Evolutionary conservation across 139 green algal species (phyloP), one percentile per base, ranked within the genome.

Genomic region (Chlorella sorokiniana): DNA sequence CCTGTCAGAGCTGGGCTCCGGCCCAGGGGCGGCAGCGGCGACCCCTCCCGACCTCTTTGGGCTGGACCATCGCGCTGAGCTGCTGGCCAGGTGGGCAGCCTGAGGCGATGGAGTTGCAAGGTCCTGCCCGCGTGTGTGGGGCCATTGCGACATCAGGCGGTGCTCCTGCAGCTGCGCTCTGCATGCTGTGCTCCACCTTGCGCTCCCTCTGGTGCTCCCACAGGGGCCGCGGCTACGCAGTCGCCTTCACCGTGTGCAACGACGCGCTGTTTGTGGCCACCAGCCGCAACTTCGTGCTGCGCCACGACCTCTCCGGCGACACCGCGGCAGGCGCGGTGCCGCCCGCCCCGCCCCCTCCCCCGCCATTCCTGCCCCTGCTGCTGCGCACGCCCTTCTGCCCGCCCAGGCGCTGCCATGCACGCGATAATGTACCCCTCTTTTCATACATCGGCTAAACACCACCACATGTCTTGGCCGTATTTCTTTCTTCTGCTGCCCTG

Each of bases 231-330:
- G 79, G 84, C 38, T 31, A 76, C 48, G 51, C 79, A 1, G 72
- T 88, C 5, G 79, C 71, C 29, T 83, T 88, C 35, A 68, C 84
- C 1, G 70, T 70, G 18, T 76, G 69, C 65, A 83, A 83, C 51
- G 90, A 94, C n/a, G 77, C 40, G 11, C 81, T 98, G 7, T 78
- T 94, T 20, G 80, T 98, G 35, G 93, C 89, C 33, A 98, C 94
- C 23, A 88, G 86, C 3, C 64, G 87, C 11, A 94, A 90, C 11
- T 96, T 86, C 71, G 71, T 98, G 44, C 69, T 97, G 42, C 89
- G 94, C 3, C 96, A 97, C 81, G 86, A 94, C 45, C 91, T 88
- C 18, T 69, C 78, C 52, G 80, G 83, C 4, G 70, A 84, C 61
- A 51, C 69, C 33, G 31, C 33, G 25, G 65, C 79, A 76, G 89